Evolutionary conservation across 73 alveolate genomes (phyloP).

Genomic region (Effrenium voratum): DNA sequence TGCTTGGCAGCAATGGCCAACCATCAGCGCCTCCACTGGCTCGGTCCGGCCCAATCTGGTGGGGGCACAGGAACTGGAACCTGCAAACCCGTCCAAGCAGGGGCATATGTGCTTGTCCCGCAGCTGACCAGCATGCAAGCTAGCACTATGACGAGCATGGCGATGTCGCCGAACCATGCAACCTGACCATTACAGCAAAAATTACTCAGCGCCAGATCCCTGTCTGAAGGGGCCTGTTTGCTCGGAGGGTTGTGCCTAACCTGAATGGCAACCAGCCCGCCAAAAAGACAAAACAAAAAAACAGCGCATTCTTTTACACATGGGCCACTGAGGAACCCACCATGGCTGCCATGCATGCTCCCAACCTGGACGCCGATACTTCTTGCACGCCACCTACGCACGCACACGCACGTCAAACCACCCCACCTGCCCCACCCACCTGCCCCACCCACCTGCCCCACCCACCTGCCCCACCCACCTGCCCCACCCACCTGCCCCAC

Average conservation of each 20-base stretch:
- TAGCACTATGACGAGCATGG: conserved; percentile 16
- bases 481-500: too few species aligned
- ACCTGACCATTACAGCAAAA: not conserved
- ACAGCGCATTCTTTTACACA: not conserved
- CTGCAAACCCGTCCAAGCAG: not conserved
- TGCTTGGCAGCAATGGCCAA: not conserved
- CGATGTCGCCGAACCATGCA: conserved; percentile 54
- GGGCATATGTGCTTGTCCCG: not conserved
- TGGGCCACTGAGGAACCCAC: not conserved
- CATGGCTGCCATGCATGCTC: conserved; percentile 31
- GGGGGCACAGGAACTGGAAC: conserved; percentile 73
- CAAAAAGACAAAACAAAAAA: not conserved
- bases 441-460: too few species aligned
- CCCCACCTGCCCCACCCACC: too few species aligned
- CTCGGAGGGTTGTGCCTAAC: conserved; percentile 49
- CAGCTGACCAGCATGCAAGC: conserved; percentile 34
- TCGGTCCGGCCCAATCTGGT: conserved; percentile 68
- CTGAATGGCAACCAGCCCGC: not conserved
- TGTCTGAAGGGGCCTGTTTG: not conserved
- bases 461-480: too few species aligned
- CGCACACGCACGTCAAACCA: too few species aligned
- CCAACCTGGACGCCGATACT: too few species aligned
- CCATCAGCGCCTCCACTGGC: conserved; percentile 50
- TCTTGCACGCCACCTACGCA: too few species aligned
- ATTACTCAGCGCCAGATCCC: not conserved